These are phyloP conservation scores for Lentithecium fluviatile DNA, from an alignment of 495 filamentous ascomycete genomes.

Conservation along the genomic window DNA sequence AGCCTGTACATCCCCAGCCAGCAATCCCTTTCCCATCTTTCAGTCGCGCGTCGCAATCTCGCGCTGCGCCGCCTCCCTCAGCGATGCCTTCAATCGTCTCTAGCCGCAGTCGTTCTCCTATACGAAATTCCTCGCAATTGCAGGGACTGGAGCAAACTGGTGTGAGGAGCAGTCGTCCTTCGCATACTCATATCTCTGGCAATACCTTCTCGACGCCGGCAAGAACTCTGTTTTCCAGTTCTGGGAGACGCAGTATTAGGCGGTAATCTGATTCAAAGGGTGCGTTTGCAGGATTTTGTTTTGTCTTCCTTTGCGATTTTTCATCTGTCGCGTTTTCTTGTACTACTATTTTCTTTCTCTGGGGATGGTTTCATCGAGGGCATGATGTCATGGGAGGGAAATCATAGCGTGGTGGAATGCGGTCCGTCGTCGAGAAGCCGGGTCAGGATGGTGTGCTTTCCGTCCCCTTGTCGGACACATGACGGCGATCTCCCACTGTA, in stretches of 20 bases:
- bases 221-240: conserved; percentile 7
- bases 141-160: neutral
- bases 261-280: neutral
- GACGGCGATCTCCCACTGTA: too few relatives aligned
- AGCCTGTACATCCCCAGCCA: neutral
- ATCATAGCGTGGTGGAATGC: too few relatives aligned
- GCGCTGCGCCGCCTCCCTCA: conserved; percentile 14
- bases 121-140: neutral
- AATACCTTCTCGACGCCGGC: conserved; percentile 1
- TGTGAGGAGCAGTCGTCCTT: conserved; percentile 8
- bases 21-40: conserved; percentile 1
- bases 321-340: too few relatives aligned
- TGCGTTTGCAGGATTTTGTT: too few relatives aligned
- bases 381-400: too few relatives aligned
- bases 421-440: too few relatives aligned
- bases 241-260: conserved; percentile 9
- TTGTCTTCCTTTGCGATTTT: too few relatives aligned
- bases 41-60: conserved; percentile 7
- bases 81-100: conserved; percentile 11
- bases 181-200: neutral
- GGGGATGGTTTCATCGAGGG: too few relatives aligned
- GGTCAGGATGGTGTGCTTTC: too few relatives aligned
- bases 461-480: too few relatives aligned
- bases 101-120: neutral
- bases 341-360: too few relatives aligned